Base-by-base conservation (phyloP, 495 filamentous ascomycete species). In the Hypoxylon rickii region DNA sequence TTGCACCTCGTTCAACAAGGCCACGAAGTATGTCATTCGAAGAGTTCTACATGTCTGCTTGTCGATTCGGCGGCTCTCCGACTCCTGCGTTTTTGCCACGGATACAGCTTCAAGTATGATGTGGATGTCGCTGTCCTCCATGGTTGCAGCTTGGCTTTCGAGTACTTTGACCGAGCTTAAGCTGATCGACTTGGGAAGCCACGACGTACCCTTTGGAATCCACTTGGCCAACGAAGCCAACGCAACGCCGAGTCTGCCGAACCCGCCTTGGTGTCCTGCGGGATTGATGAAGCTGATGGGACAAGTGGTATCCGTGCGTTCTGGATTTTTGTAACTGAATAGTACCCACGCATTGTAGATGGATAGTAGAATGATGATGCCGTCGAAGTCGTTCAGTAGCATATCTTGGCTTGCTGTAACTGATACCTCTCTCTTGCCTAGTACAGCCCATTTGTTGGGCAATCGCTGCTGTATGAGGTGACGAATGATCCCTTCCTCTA, bases 31-130 rank as follows among this genome's bases (percentile, higher is more conserved):
- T 16, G 24, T 55, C 36, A 53, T 26, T 17, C 48, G 8, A 11
- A 58, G 32, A 16, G 31, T 39, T 37, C 48, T 53, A 18, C 44
- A 58, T 20, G 40, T 17, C 11, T 40, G 20, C 18, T 26, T 8
- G n/a, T 40, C 33, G 17, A 48, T 12, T 16, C 1, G 31, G n/a
- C 42, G 22, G 1, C 20, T 38, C 32, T 58, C 51, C 16, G 22
- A 45, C 11, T 53, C n/a, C n/a, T n/a, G n/a, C n/a, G n/a, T n/a
- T n/a, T n/a, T n/a, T 42, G 22, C 53, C 42, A 63, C 53, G 2
- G 53, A 20, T 16, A 22, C 17, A 12, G 59, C 59, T 13, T 58
- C 15, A 15, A 53, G 34, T 24, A 57, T 40, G 26, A 52, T 15
- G 12, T 54, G 54, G 6, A 58, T 20, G 2, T 32, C 42, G 15